Base-by-base conservation (phyloP, 106 monocot species). In the Gastrodia elata region DNA sequence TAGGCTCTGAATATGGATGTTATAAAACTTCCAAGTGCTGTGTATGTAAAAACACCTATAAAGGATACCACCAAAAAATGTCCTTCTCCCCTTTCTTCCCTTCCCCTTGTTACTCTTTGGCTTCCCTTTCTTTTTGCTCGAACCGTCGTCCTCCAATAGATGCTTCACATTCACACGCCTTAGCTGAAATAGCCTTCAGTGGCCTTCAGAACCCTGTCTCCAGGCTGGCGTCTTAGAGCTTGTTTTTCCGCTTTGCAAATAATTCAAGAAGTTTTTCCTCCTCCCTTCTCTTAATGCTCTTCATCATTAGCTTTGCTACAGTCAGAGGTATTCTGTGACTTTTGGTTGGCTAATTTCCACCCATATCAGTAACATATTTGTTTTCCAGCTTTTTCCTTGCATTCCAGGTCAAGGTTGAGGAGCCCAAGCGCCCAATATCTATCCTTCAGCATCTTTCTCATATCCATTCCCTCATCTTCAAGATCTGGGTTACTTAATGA, bases 381-480 rank as follows among this genome's bases (percentile, higher is more conserved):
- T 89, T 85, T 76, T 89, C 82, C 43, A 83, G 15, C 34, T 74
- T 73, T 78, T 85, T 89, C 49, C 81, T 74, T 68, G 85, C 89
- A 76, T 89, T 89, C 89, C 89, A 89, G 24, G 73, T 76, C 85
- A 78, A 83, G 30, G 33, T 76, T 13, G 85, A 89, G 26, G 85
- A 76, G 55, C 80, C 89, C 84, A 30, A 38, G 39, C 16, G n/a
- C n/a, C n/a, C n/a, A n/a, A n/a, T n/a, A n/a, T n/a, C n/a, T 73
- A n/a, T 73, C 73, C 28, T 73, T 55, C 20, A 73, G 38, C 13
- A 73, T 34, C 36, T 73, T 73, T 32, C 16, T 73, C 24, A 73
- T 73, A n/a, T 57, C 56, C 36, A 57, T 34, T 43, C 30, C 41
- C 36, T 56, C 73, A 71, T 71, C 46, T 52, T 73, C 36, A 36